Base-by-base conservation (phyloP, 1,139 yeast species). In the Zygoascus hellenicus region DNA sequence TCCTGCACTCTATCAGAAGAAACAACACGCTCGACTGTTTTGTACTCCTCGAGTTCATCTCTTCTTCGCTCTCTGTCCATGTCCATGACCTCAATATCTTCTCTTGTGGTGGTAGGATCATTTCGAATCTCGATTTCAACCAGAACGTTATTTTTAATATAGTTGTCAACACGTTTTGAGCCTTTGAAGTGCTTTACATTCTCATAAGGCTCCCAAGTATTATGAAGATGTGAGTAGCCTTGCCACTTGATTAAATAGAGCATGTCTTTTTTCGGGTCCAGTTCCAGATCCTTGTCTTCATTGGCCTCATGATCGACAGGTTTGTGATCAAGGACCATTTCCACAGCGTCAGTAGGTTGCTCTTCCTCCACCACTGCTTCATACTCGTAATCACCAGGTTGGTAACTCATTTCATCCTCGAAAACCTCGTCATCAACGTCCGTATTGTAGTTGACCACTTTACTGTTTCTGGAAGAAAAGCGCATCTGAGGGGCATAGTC, bases 81-180 rank as follows among this genome's bases (percentile, higher is more conserved):
- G 61, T 89, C 96, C 89, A 92, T 83, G 15, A 89, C 81, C 65
- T 92, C 98, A 35, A 89, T 73, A 57, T 92, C 97, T 65, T 92
- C 97, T 50, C 83, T 76, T 2, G 96, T 87, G 5, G 95, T 85
- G 51, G 72, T 66, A 0, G 95, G 86, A 60, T 90, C 97, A 42
- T 71, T 71, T 56, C 96, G 74, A 45, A 89, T 75, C 59, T 84
- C 86, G 56, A 78, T 78, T 60, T 90, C 97, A 51, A 77, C 70
- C 13, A 83, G 67, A 49, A 92, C 81, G 61, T 71, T 80, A 59
- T 83, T 88, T 59, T 83, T 84, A 63, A 89, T 83, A 64, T 90
- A 94, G 67, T 94, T 94, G 55, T 92, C 97, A 29, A 92, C 77
- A 58, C 84, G 81, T 64, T 95, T 87, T 57, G 78, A 73, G 42